A percentile compares a stretch with the other conserved stretches of the same genome.
Evolutionary conservation across 192 early-diverging fungal genomes (phyloP).

Genomic region (Physocladia obscura): DNA sequence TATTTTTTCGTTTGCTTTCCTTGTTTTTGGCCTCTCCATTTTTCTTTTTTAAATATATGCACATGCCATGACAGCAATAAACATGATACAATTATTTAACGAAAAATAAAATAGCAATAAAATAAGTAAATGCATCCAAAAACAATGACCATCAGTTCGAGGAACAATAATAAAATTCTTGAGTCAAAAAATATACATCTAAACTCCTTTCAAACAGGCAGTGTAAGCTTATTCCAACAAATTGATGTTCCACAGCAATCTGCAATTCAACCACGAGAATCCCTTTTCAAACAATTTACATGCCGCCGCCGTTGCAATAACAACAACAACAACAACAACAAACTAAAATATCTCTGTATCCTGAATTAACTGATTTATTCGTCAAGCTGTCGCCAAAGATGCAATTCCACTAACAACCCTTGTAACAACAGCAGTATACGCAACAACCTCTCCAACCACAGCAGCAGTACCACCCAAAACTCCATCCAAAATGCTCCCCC

Average conservation of each 20-base stretch:
- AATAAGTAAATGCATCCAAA: no score
- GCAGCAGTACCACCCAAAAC: neutral
- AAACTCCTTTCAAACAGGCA: no score
- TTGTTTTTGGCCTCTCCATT: no score
- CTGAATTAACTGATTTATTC: neutral
- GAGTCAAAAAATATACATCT: no score
- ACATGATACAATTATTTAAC: no score
- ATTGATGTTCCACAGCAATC: neutral
- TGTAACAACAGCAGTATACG: neutral
- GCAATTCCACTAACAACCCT: slow-evolving; percentile 5
- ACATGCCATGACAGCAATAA: no score
- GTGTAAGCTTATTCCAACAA: neutral
- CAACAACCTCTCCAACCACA: neutral
- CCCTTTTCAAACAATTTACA: neutral
- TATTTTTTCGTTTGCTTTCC: no score
- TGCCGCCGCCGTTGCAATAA: neutral
- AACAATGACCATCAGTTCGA: no score
- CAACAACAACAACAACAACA: slow-evolving; percentile 7
- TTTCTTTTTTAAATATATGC: no score
- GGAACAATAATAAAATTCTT: no score
- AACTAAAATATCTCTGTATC: neutral
- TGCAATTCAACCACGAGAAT: neutral
- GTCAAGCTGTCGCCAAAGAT: neutral
- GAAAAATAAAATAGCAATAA: no score
- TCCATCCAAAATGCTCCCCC: neutral